Percentiles rank a stretch among this genome's conserved stretches.
Conservation (phyloP, 768 basidiomycete species). For the Rubroboletus pulcherrimus region DNA sequence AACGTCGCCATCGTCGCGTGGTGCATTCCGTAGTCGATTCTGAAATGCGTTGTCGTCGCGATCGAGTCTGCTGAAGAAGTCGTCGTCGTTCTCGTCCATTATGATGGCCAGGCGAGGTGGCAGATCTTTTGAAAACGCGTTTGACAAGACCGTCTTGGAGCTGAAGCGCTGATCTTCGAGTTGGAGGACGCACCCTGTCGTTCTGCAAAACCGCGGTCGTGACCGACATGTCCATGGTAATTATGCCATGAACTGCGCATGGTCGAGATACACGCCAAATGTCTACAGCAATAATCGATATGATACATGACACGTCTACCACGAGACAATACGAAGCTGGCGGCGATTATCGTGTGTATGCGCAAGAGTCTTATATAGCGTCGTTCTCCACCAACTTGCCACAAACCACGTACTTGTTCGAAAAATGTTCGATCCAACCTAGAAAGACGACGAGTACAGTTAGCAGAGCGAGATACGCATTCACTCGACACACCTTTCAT, state of each 20-base stretch:
- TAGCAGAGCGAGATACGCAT: neutral
- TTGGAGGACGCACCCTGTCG: neutral
- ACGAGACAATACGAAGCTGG: neutral
- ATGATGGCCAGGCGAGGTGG: neutral
- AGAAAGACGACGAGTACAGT: neutral
- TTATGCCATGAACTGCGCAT: neutral
- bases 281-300: slow-evolving; percentile 7
- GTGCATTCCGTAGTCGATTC: slow-evolving; percentile 37
- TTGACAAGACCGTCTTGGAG: neutral
- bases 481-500: slow-evolving; percentile 61
- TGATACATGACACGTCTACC: slow-evolving; percentile 8
- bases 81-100: slow-evolving; percentile 24
- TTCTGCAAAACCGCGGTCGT: neutral
- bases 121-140: neutral
- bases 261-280: neutral
- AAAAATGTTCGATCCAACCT: slow-evolving; percentile 95
- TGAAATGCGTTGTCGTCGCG: slow-evolving; percentile 20
- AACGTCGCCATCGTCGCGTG: slow-evolving; percentile 24
- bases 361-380: slow-evolving; percentile 29
- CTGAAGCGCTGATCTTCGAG: neutral
- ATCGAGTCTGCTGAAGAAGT: slow-evolving; percentile 30
- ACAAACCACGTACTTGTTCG: slow-evolving; percentile 87
- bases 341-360: neutral
- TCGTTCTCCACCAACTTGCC: slow-evolving; percentile 85
- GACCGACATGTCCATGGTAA: neutral